These are phyloP conservation scores for Pyrenochaeta sp. DNA, from an alignment of 2,329 filamentous ascomycete genomes.

Conservation along the genomic window DNA sequence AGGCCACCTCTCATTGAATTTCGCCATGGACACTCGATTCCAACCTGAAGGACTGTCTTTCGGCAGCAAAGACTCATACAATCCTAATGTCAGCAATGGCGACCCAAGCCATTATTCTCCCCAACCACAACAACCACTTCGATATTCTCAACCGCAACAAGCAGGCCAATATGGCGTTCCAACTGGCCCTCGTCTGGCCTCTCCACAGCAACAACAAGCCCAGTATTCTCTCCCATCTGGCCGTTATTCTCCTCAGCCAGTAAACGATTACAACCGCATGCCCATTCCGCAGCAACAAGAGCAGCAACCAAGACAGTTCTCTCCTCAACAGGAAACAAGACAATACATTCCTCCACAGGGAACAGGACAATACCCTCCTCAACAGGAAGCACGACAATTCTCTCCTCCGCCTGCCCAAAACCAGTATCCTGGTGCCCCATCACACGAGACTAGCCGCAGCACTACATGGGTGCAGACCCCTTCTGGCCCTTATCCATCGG, in stretches of 20 bases:
- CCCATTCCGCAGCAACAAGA: conserved; percentile 14
- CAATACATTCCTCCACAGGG: conserved; percentile 2
- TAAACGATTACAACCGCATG: conserved; percentile 13
- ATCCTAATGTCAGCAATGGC: conserved; percentile 27
- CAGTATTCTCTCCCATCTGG: conserved; percentile 23
- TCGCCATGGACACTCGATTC: conserved; percentile 42
- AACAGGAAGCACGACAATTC: conserved; percentile 5
- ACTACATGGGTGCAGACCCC: conserved; percentile 43
- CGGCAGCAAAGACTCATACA: conserved; percentile 32
- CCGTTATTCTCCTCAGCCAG: conserved; percentile 6
- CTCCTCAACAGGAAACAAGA: conserved; percentile 6
- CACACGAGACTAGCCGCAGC: conserved; percentile 35
- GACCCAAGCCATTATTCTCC: conserved; percentile 19
- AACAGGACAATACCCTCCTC: conserved; percentile 5
- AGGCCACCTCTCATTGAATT: conserved; percentile 37
- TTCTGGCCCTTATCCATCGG: conserved; percentile 26
- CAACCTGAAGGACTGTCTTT: conserved; percentile 37
- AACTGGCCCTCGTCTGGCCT: conserved; percentile 20
- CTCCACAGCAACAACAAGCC: conserved; percentile 22
- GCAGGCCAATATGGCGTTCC: conserved; percentile 15
- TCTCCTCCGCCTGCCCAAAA: conserved; percentile 7
- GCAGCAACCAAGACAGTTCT: not conserved
- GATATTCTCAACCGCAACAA: conserved; percentile 19
- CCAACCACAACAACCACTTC: conserved; percentile 1
- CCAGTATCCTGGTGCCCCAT: conserved; percentile 17